phyloP scores from a whole-genome alignment of 2,329 filamentous ascomycete species.

The Botrytis hyacinthi region DNA sequence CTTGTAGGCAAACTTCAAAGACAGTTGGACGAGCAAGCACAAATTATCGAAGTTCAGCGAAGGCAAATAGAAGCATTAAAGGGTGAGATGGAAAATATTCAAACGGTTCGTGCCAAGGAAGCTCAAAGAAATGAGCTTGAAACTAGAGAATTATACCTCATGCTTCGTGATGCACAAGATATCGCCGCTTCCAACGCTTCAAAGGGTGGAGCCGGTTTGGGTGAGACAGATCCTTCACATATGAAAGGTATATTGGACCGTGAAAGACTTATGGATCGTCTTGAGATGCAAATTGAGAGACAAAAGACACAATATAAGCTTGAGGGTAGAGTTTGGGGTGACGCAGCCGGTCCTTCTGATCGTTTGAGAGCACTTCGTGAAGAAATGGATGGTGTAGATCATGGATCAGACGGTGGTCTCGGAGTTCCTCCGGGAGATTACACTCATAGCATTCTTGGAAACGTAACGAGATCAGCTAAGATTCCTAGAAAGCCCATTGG shows the following conservation, averaged over 20 bases:
- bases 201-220: constrained; percentile 51
- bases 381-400: constrained; percentile 76
- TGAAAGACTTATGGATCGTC: constrained; percentile 84
- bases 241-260: constrained; percentile 94
- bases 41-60: constrained; percentile 84
- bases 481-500: constrained; percentile 55
- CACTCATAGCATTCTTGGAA: constrained; percentile 71
- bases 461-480: constrained; percentile 61
- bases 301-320: constrained; percentile 98
- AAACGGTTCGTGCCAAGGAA: constrained; percentile 83
- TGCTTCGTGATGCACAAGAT: constrained; percentile 96
- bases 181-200: constrained; percentile 82
- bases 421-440: constrained; percentile 59
- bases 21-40: constrained; percentile 88
- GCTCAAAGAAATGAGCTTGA: constrained; percentile 93
- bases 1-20: constrained; percentile 89
- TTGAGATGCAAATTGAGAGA: constrained; percentile 92
- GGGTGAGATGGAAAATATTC: constrained; percentile 82
- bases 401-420: constrained; percentile 37
- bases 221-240: constrained; percentile 65
- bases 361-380: constrained; percentile 87
- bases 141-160: constrained; percentile 93
- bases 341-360: constrained; percentile 81
- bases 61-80: constrained; percentile 86
- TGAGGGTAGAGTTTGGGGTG: constrained; percentile 87